Percentiles rank a stretch among this genome's conserved stretches.
Conservation (phyloP, 371 early-diverging fungal species). For the Batkoa obscura region DNA sequence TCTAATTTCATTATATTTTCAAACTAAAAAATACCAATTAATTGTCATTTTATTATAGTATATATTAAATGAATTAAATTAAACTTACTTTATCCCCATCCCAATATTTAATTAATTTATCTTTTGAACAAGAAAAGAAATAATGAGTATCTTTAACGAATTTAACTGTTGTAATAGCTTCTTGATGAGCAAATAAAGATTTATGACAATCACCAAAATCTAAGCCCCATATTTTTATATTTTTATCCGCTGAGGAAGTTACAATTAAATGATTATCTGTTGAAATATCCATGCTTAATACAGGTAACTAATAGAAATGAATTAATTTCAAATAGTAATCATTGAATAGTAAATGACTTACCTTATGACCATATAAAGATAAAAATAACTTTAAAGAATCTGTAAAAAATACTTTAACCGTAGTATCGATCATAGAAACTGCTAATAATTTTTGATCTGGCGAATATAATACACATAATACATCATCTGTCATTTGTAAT, state of each 20-base stretch:
- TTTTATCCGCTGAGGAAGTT: slow-evolving; percentile 88
- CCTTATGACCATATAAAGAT: slow-evolving; percentile 89
- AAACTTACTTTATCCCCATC: slow-evolving; percentile 73
- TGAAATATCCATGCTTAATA: slow-evolving; percentile 87
- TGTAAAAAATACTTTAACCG: slow-evolving; percentile 87
- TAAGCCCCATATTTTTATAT: slow-evolving; percentile 91
- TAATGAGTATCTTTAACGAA: slow-evolving; percentile 90
- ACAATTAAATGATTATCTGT: slow-evolving; percentile 74
- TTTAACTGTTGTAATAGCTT: slow-evolving; percentile 63
- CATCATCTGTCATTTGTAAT: slow-evolving; percentile 82
- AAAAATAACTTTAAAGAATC: slow-evolving; percentile 92
- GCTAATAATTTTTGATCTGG: slow-evolving; percentile 76
- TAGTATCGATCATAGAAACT: slow-evolving; percentile 76
- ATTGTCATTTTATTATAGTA: no score
- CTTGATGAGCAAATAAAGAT: slow-evolving; percentile 83
- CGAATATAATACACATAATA: slow-evolving; percentile 64
- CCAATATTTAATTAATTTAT: slow-evolving; percentile 84
- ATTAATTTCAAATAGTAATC: no score
- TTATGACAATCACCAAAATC: slow-evolving; percentile 98
- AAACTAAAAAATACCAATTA: slow-evolving; percentile 24
- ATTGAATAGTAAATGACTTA: slow-evolving; percentile 6
- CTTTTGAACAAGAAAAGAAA: slow-evolving; percentile 78
- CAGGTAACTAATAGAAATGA: slow-evolving; percentile 65
- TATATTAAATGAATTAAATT: no score
- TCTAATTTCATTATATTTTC: slow-evolving; percentile 81